A percentile compares a stretch with the other conserved stretches of the same genome.
Evolutionary conservation across 768 basidiomycete species (phyloP).

Genomic region (Rhizopogon vinicolor): DNA sequence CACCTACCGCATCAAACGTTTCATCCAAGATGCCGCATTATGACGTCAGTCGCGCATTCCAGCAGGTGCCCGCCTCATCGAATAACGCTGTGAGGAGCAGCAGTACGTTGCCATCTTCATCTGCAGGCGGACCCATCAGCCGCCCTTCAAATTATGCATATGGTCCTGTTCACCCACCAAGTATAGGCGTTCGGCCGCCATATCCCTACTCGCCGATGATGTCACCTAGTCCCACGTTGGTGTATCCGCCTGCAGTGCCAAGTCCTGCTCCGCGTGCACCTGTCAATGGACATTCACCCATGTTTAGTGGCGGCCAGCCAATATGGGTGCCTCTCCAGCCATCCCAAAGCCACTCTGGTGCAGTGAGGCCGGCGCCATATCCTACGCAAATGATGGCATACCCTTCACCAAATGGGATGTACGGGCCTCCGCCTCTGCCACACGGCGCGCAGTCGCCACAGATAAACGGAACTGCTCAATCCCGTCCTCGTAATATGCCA

Average conservation of each 20-base stretch:
- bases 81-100: conserved; percentile 43
- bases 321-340: conserved; percentile 60
- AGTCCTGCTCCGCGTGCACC: conserved; percentile 66
- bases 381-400: conserved; percentile 63
- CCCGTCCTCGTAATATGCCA: conserved; percentile 48
- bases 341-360: conserved; percentile 41
- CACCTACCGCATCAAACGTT: conserved; percentile 44
- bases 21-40: conserved; percentile 76
- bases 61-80: conserved; percentile 70
- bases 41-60: conserved; percentile 84
- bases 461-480: conserved; percentile 25
- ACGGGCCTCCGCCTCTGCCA: conserved; percentile 39
- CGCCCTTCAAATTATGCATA: conserved; percentile 24
- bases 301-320: conserved; percentile 46
- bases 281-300: conserved; percentile 55
- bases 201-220: conserved; percentile 66
- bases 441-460: conserved; percentile 34
- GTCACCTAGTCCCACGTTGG: conserved; percentile 61
- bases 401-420: conserved; percentile 50
- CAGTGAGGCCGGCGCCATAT: conserved; percentile 64
- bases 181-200: conserved; percentile 44
- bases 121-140: conserved; percentile 27
- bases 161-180: conserved; percentile 40
- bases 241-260: conserved; percentile 59
- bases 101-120: conserved; percentile 45